Percentiles rank a stretch among this genome's conserved stretches.
phyloP scores from a whole-genome alignment of 2,329 filamentous ascomycete genomes.

The Alternaria sp. region DNA sequence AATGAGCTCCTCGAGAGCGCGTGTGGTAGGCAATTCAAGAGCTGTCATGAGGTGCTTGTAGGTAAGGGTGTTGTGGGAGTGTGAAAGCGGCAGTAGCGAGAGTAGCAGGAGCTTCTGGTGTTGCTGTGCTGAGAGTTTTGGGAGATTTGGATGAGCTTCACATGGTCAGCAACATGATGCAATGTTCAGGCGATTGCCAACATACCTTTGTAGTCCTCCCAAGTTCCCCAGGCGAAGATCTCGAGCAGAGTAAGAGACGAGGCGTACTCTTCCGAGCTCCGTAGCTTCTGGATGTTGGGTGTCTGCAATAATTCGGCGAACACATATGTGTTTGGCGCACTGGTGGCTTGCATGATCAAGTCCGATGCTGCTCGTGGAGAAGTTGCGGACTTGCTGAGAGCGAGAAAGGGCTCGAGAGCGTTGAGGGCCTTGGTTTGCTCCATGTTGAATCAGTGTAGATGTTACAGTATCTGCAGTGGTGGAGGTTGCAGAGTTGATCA shows the following conservation, averaged over 20 bases:
- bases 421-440: conserved; percentile 72
- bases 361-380: conserved; percentile 86
- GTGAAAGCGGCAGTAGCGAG: conserved; percentile 82
- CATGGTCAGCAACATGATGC: conserved; percentile 8
- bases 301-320: conserved; percentile 92
- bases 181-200: not conserved
- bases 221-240: conserved; percentile 93
- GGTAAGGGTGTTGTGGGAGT: conserved; percentile 69
- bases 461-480: not conserved
- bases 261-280: conserved; percentile 68
- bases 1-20: conserved; percentile 84
- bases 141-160: conserved; percentile 64
- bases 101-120: conserved; percentile 87
- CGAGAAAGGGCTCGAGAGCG: conserved; percentile 81
- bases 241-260: conserved; percentile 75
- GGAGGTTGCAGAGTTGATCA: not conserved
- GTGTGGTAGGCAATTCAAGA: conserved; percentile 71
- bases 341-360: conserved; percentile 86
- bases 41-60: conserved; percentile 73
- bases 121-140: conserved; percentile 75
- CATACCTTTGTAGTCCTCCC: conserved; percentile 74
- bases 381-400: conserved; percentile 83
- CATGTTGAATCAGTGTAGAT: conserved; percentile 61
- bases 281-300: conserved; percentile 78
- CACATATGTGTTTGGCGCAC: conserved; percentile 87